A percentile compares a stretch with the other conserved stretches of the same genome.
Conservation (phyloP, 208 protist species). For the Trypanosoma grayi region DNA sequence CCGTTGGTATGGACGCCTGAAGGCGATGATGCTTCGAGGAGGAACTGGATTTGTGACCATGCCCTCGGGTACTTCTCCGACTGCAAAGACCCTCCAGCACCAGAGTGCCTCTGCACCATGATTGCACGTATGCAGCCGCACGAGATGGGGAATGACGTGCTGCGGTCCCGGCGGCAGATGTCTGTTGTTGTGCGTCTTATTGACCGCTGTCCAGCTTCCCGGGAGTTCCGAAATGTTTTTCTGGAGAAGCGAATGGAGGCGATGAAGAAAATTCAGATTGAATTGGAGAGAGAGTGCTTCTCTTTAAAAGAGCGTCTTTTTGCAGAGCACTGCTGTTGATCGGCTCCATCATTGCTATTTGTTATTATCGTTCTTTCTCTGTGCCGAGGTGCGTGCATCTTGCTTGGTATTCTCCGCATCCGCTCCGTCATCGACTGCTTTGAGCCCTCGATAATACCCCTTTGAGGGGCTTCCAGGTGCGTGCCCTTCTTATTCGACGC, state of each 20-base stretch:
- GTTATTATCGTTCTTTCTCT: too few species aligned
- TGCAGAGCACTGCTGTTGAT: background rate
- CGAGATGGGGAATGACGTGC: slow-evolving; percentile 24
- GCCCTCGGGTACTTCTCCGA: background rate
- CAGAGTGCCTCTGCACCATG: slow-evolving; percentile 13
- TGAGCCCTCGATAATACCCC: too few species aligned
- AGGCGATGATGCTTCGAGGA: background rate
- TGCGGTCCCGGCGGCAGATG: slow-evolving; percentile 12
- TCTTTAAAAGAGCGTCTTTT: slow-evolving; percentile 11
- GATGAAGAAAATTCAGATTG: slow-evolving; percentile 3
- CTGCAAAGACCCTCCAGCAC: slow-evolving; percentile 1
- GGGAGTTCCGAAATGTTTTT: background rate
- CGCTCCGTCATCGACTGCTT: too few species aligned
- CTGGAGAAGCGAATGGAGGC: slow-evolving; percentile 10
- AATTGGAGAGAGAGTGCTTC: slow-evolving; percentile 8
- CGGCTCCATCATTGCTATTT: background rate
- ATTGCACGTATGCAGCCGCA: slow-evolving; percentile 17
- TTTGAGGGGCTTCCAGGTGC: too few species aligned
- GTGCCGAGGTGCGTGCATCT: too few species aligned
- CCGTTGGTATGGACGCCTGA: background rate
- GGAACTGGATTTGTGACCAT: slow-evolving; percentile 3
- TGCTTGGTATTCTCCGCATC: too few species aligned
- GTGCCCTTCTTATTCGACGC: too few species aligned
- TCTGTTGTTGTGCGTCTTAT: slow-evolving; percentile 6
- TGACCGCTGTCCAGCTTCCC: background rate